Percentiles rank a stretch among this genome's conserved stretches.
These are phyloP conservation scores for Prototheca stagnorum DNA, from an alignment of 163 green algal genomes.

Conservation along the genomic window DNA sequence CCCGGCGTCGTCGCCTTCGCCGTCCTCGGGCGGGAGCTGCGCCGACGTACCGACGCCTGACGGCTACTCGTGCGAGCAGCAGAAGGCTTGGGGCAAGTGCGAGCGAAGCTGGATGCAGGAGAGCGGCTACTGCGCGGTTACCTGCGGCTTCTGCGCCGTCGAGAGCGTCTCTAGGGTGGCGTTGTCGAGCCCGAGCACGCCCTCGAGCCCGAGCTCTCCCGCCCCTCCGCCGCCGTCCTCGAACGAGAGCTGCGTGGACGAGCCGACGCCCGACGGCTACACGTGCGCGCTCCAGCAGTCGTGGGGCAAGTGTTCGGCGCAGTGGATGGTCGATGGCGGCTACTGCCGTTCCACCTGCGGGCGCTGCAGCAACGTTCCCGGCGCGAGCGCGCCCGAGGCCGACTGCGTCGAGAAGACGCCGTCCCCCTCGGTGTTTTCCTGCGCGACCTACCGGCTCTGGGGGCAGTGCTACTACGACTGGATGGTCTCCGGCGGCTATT, in stretches of 20 bases:
- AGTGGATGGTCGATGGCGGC: constrained; percentile 30
- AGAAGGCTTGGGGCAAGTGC: constrained; percentile 38
- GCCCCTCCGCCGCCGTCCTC: too few species aligned
- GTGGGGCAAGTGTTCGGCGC: constrained; percentile 40
- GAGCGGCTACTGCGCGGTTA: constrained; percentile 12
- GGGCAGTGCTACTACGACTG: too few species aligned
- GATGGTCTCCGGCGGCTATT: too few species aligned
- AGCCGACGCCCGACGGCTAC: constrained; percentile 45
- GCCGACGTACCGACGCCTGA: constrained; percentile 49
- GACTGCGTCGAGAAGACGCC: background rate
- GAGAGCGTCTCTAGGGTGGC: too few species aligned
- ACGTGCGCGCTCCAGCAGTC: constrained; percentile 33
- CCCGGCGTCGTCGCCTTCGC: too few species aligned
- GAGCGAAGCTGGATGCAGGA: too few species aligned
- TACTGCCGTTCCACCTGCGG: constrained; percentile 25
- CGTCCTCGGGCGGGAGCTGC: background rate
- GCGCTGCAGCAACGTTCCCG: constrained; percentile 9
- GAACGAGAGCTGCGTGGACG: constrained; percentile 15
- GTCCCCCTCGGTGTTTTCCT: too few species aligned
- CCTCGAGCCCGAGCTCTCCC: too few species aligned
- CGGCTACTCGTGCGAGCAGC: constrained; percentile 38
- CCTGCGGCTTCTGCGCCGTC: constrained; percentile 24
- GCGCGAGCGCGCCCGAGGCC: background rate
- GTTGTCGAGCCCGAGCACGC: too few species aligned
- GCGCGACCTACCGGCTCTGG: too few species aligned